Conservation (phyloP, 1,284 basidiomycete species). For the Vanrija sp. region DNA sequence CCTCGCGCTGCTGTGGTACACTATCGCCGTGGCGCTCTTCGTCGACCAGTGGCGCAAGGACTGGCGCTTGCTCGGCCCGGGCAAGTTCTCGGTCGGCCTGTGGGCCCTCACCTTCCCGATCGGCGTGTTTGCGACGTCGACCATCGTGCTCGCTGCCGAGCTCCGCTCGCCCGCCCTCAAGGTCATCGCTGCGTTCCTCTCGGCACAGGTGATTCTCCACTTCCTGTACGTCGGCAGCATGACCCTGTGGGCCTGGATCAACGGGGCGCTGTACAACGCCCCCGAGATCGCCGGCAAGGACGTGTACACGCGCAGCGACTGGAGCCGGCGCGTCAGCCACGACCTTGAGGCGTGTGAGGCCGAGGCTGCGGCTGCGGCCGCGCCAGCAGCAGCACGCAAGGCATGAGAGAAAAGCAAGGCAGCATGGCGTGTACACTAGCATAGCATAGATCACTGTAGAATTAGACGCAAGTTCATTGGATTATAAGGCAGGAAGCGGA, state of each 20-base stretch:
- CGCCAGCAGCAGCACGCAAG: too few relatives aligned
- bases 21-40: constrained; percentile 41
- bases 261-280: constrained; percentile 48
- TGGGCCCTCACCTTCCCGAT: constrained; percentile 48
- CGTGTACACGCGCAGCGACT: too few relatives aligned
- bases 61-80: constrained; percentile 17
- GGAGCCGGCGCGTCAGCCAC: too few relatives aligned
- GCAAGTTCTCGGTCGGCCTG: constrained; percentile 40
- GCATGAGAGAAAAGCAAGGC: too few relatives aligned
- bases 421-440: too few relatives aligned
- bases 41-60: constrained; percentile 22
- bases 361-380: too few relatives aligned
- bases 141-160: constrained; percentile 55
- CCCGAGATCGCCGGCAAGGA: too few relatives aligned
- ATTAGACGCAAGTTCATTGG: too few relatives aligned
- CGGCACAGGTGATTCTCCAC: constrained; percentile 55
- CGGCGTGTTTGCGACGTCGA: constrained; percentile 61
- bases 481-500: too few relatives aligned
- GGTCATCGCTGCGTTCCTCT: constrained; percentile 57
- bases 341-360: too few relatives aligned
- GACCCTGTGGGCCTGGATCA: constrained; percentile 49
- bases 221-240: constrained; percentile 57
- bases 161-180: constrained; percentile 57
- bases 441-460: too few relatives aligned
- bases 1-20: constrained; percentile 50